Conservation (phyloP, 176 grass and related monocot genomes). For the Pontederia crassipes region DNA sequence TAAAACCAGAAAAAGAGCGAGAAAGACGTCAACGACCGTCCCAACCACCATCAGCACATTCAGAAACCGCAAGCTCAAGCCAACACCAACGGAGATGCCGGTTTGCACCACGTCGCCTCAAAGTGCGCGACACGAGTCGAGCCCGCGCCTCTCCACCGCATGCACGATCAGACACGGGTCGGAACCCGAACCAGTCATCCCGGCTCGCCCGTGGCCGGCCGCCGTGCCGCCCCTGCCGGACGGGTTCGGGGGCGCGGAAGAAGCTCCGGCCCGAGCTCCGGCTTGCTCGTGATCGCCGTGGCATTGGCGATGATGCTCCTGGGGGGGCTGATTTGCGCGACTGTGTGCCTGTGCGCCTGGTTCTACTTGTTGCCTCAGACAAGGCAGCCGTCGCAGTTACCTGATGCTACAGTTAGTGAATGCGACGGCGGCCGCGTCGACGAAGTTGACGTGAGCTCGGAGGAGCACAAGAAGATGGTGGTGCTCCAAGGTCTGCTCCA, state of each 20-base stretch:
- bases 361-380: conserved; percentile 14
- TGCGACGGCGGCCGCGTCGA: background rate
- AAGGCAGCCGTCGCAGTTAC: background rate
- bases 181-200: conserved; percentile 9
- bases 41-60: background rate
- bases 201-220: conserved; percentile 1
- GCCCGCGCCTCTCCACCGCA: conserved; percentile 2
- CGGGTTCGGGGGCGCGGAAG: background rate
- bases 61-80: conserved; percentile 5
- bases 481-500: conserved; percentile 29
- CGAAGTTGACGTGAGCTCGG: conserved; percentile 15
- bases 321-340: background rate
- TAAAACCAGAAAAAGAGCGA: background rate
- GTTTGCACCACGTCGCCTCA: conserved; percentile 6
- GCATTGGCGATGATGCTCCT: conserved; percentile 19
- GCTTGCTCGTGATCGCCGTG: conserved; percentile 10
- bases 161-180: conserved; percentile 5
- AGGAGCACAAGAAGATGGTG: conserved; percentile 28
- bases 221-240: background rate
- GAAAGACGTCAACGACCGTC: background rate
- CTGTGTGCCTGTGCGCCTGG: conserved; percentile 18
- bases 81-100: background rate
- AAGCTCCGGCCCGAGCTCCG: background rate
- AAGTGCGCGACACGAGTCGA: conserved; percentile 2
- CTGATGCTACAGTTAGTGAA: background rate